A percentile compares a stretch with the other conserved stretches of the same genome.
phyloP scores from a whole-genome alignment of 2,329 filamentous ascomycete genomes.

The Conoideocrella luteorostrata region DNA sequence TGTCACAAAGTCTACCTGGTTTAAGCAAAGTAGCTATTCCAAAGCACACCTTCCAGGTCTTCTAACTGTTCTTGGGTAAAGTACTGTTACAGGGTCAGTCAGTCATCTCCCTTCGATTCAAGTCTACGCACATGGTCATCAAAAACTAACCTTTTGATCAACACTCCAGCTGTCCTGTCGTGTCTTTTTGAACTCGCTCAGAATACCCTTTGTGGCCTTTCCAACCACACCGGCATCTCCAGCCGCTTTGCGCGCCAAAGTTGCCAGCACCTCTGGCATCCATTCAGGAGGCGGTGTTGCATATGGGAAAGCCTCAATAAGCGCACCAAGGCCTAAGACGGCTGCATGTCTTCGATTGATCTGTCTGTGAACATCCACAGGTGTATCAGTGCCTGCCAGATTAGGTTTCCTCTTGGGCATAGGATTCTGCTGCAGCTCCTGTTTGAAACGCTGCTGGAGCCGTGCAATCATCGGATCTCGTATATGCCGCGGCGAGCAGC shows the following conservation, averaged over 20 bases:
- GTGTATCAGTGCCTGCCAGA: constrained; percentile 59
- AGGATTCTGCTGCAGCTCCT: constrained; percentile 72
- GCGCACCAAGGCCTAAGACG: constrained; percentile 80
- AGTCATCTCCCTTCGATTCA: not conserved
- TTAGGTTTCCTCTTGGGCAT: constrained; percentile 68
- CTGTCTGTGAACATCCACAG: constrained; percentile 65
- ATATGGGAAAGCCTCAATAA: constrained; percentile 95
- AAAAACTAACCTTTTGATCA: constrained; percentile 93
- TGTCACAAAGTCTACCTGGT: too few species aligned
- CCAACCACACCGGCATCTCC: constrained; percentile 88
- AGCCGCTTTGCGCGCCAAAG: constrained; percentile 76
- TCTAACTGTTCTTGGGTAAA: constrained; percentile 92
- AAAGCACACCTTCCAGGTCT: constrained; percentile 90
- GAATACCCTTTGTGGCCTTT: constrained; percentile 87
- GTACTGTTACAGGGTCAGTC: constrained; percentile 42
- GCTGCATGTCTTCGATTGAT: constrained; percentile 82
- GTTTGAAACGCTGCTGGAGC: constrained; percentile 73
- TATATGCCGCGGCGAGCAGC: constrained; percentile 78
- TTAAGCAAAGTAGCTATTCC: constrained; percentile 99
- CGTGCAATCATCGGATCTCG: constrained; percentile 70
- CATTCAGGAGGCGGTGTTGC: constrained; percentile 84
- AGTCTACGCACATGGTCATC: too few species aligned
- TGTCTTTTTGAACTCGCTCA: constrained; percentile 99
- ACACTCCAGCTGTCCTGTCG: constrained; percentile 98
- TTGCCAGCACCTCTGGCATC: constrained; percentile 89